Base-by-base conservation (phyloP, 2,329 filamentous ascomycete genomes). In the Cadophora sp. region DNA sequence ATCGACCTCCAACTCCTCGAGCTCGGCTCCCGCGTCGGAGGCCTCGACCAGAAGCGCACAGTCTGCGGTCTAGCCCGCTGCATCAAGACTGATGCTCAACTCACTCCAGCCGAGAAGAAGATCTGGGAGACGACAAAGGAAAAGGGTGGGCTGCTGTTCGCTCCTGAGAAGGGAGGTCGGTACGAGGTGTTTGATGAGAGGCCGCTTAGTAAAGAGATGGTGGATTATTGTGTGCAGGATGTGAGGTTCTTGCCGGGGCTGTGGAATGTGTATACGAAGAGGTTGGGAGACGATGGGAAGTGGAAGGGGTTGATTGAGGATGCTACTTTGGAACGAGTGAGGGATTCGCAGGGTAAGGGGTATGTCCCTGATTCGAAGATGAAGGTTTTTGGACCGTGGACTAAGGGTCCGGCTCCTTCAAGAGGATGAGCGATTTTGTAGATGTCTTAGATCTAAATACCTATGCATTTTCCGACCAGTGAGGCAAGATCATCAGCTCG, bases 1-100 rank as follows among this genome's bases (percentile, higher is more conserved):
- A 69, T 82, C 2, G 86, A 89, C 71, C 64, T 89, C 0, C 86
- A 90, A 73, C 78, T 89, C 0, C 84, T 89, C 81, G 85, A 89
- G 73, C 72, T 83, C 3, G 85, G 81, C 0, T 73, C 74, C 0
- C 75, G 81, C 55, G 1, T 5, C 22, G 53, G 16, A 50, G 31
- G 53, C 12, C 27, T 26, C 19, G 27, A 12, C 4, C n/a, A 29
- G n/a, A 50, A 48, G 22, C 7, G 19, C 3, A n/a, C n/a, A 9
- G 59, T 48, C 22, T 26, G 24, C 24, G 59, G 59, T 1, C 40
- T 61, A 1, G 75, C 73, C 0, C 80, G 76, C 59, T 84, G 83
- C 58, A 79, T 82, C n/a, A 73, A 78, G 40, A 65, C 11, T 12
- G 77, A 81, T 56, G 24, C 65, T 0, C 24, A 34, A 0, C 53